Conservation (phyloP, 2,329 filamentous ascomycete genomes). For the Sarocladium oryzae region DNA sequence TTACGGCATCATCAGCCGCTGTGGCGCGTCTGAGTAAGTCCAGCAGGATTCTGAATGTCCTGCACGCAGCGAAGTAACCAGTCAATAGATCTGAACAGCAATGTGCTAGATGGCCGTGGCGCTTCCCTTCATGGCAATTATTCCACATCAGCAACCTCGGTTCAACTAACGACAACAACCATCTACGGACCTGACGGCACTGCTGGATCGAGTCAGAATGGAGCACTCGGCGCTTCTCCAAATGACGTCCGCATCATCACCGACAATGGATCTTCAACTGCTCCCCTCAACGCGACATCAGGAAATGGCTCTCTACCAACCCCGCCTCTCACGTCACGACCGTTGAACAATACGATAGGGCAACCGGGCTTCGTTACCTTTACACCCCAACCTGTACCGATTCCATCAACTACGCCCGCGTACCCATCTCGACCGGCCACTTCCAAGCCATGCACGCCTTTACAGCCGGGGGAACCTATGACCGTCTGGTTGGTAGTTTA, state of each 20-base stretch:
- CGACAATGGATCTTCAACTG: background rate
- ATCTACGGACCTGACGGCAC: background rate
- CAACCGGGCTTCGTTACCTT: background rate
- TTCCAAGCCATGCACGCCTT: slow-evolving; percentile 25
- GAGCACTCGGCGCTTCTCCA: background rate
- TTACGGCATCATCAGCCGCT: background rate
- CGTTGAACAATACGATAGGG: background rate
- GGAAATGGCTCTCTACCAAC: background rate
- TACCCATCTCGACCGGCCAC: background rate
- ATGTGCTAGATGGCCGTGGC: background rate
- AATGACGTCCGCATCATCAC: background rate
- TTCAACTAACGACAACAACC: background rate
- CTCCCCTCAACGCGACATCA: background rate
- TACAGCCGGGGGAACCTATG: slow-evolving; percentile 21
- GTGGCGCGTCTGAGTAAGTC: background rate
- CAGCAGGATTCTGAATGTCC: background rate
- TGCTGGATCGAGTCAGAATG: background rate
- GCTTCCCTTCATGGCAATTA: background rate
- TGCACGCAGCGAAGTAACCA: background rate
- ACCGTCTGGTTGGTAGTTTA: slow-evolving; percentile 39
- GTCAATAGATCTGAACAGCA: background rate
- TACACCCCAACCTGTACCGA: background rate
- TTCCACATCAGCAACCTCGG: background rate
- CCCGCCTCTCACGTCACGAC: background rate
- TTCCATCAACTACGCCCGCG: background rate